Evolutionary conservation across 768 basidiomycete species (phyloP).

Genomic region (Kwoniella newhampshirensis): DNA sequence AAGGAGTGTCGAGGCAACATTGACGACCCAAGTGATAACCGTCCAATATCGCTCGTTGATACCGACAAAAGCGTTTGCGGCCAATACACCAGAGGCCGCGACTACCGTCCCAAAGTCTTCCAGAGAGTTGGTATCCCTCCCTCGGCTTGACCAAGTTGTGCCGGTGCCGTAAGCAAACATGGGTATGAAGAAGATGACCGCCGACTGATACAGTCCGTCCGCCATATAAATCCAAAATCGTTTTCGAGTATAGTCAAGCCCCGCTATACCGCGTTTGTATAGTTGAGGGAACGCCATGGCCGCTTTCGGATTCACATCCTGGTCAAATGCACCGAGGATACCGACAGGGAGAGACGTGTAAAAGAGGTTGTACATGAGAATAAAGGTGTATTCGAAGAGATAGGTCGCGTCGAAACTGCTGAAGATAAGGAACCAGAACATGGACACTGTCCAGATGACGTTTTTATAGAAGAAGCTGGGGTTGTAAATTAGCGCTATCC

Average conservation of each 20-base stretch:
- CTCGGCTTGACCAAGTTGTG: constrained; percentile 66
- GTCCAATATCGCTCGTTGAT: constrained; percentile 85
- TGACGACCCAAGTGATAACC: constrained; percentile 35
- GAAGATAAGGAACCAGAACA: constrained; percentile 92
- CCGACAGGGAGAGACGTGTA: constrained; percentile 95
- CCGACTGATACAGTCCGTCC: constrained; percentile 92
- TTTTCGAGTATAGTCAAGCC: constrained; percentile 82
- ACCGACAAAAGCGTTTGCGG: constrained; percentile 87
- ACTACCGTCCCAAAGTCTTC: constrained; percentile 91
- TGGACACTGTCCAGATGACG: constrained; percentile 58
- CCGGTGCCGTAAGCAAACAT: constrained; percentile 62
- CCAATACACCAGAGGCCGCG: constrained; percentile 78
- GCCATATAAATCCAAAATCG: constrained; percentile 96
- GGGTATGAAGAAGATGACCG: constrained; percentile 80
- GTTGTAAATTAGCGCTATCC: not conserved
- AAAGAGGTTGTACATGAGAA: constrained; percentile 82
- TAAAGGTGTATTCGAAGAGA: constrained; percentile 90
- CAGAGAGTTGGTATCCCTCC: constrained; percentile 72
- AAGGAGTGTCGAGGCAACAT: constrained; percentile 48
- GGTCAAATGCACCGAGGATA: constrained; percentile 89
- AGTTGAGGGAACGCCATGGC: constrained; percentile 90
- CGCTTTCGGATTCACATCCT: constrained; percentile 86
- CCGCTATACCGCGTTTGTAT: constrained; percentile 91
- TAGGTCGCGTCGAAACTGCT: constrained; percentile 96
- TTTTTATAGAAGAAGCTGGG: constrained; percentile 93